A percentile compares a stretch with the other conserved stretches of the same genome.
Conservation (phyloP, 2,329 filamentous ascomycete genomes). For the Colletotrichum lini region DNA sequence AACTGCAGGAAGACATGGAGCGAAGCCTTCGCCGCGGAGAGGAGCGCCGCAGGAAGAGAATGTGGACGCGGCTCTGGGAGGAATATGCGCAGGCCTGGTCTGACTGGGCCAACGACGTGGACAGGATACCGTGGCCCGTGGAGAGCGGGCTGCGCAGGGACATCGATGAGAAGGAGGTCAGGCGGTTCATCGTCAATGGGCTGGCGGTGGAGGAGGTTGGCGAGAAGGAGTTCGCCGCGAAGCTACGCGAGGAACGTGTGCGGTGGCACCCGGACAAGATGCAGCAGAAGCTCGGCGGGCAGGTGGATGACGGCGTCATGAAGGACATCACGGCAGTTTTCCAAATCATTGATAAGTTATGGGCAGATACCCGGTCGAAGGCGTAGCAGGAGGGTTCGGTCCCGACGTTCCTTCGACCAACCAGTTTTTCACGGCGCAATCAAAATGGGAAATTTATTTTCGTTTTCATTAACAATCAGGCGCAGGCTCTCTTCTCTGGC, state of each 20-base stretch:
- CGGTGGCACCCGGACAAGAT: conserved; percentile 99
- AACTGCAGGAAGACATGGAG: conserved; percentile 71
- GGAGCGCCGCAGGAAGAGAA: conserved; percentile 69
- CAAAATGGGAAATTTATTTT: neutral
- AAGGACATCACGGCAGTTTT: conserved; percentile 90
- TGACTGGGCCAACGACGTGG: conserved; percentile 60
- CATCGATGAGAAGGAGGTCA: conserved; percentile 72
- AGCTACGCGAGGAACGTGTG: conserved; percentile 86
- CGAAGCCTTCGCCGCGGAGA: conserved; percentile 77
- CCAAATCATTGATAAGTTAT: conserved; percentile 88
- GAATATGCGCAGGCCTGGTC: conserved; percentile 77
- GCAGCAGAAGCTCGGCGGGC: conserved; percentile 85
- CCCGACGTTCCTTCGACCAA: conserved; percentile 10
- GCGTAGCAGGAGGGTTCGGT: conserved; percentile 11
- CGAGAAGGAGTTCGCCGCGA: conserved; percentile 61
- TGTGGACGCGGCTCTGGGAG: conserved; percentile 74
- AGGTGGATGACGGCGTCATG: conserved; percentile 80
- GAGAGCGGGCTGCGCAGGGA: conserved; percentile 70
- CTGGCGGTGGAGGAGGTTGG: conserved; percentile 59
- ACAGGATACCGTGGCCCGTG: conserved; percentile 80
- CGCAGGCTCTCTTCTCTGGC: neutral
- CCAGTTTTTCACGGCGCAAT: conserved; percentile 27
- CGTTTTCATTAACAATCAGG: neutral
- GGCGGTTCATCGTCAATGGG: conserved; percentile 75
- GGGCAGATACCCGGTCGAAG: conserved; percentile 71